These are phyloP conservation scores for Inga leiocalycina DNA, from an alignment of 306 rosid genomes.

Conservation along the genomic window DNA sequence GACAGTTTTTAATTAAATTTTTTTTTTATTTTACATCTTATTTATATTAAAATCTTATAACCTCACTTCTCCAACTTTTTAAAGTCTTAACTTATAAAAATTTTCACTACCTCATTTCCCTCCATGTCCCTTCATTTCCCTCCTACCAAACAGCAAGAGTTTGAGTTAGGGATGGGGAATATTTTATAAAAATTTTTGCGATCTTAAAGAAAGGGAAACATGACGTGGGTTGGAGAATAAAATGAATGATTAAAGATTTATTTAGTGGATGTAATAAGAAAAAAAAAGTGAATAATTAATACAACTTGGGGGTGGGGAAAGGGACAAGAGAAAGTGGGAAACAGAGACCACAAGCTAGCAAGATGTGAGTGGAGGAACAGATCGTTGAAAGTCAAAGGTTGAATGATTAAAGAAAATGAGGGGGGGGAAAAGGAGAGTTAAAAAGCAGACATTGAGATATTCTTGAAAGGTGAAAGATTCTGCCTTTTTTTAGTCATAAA, in stretches of 20 bases:
- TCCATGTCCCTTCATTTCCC: too few species aligned
- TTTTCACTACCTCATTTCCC: too few species aligned
- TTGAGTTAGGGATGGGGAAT: neutral
- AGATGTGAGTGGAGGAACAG: neutral
- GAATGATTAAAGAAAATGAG: constrained; percentile 1
- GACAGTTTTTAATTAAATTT: too few species aligned
- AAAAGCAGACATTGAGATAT: constrained; percentile 1
- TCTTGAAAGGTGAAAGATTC: constrained; percentile 23
- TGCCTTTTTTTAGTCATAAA: neutral
- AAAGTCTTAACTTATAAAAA: too few species aligned
- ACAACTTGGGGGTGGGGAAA: neutral
- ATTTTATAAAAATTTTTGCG: too few species aligned
- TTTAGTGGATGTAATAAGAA: neutral
- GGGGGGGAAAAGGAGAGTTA: neutral
- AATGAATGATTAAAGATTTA: neutral
- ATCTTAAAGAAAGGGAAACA: neutral
- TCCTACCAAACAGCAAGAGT: too few species aligned
- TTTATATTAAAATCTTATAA: too few species aligned
- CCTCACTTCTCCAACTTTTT: too few species aligned
- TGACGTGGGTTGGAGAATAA: too few species aligned
- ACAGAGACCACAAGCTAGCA: neutral
- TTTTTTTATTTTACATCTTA: too few species aligned
- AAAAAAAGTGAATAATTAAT: neutral
- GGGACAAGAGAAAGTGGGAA: neutral
- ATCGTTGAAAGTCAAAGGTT: constrained; percentile 7